These are phyloP conservation scores for Peronospora farinosa DNA, from an alignment of 352 stramenopile species.

Conservation along the genomic window DNA sequence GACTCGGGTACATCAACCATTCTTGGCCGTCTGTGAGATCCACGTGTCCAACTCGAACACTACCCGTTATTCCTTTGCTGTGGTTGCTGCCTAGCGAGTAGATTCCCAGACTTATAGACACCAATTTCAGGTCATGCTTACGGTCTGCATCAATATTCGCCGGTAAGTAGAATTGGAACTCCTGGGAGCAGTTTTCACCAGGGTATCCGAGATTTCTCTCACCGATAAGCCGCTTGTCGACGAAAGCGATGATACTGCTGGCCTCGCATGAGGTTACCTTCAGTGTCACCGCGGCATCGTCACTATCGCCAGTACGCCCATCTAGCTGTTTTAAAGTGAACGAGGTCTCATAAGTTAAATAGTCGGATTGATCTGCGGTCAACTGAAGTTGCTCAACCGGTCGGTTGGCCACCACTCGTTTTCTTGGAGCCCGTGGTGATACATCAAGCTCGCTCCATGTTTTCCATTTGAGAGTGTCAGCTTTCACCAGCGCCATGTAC, in stretches of 20 bases:
- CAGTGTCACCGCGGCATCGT: constrained; percentile 14
- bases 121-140: constrained; percentile 35
- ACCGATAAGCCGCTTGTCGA: constrained; percentile 40
- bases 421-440: constrained; percentile 24
- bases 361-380: constrained; percentile 52
- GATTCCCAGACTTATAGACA: constrained; percentile 59
- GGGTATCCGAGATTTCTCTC: constrained; percentile 43
- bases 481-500: constrained; percentile 37
- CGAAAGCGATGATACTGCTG: constrained; percentile 44
- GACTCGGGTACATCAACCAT: constrained; percentile 55
- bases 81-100: constrained; percentile 48
- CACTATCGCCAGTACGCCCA: neutral
- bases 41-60: constrained; percentile 37
- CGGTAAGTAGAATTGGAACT: constrained; percentile 41
- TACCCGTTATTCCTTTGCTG: constrained; percentile 50
- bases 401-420: constrained; percentile 28
- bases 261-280: constrained; percentile 54
- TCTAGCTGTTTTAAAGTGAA: constrained; percentile 22
- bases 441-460: constrained; percentile 48
- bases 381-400: constrained; percentile 52
- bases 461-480: constrained; percentile 35
- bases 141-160: constrained; percentile 21
- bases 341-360: constrained; percentile 56
- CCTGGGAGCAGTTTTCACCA: constrained; percentile 43
- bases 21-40: constrained; percentile 21